Conservation (phyloP, 495 filamentous ascomycete species). For the Penicillium bialowiezense region DNA sequence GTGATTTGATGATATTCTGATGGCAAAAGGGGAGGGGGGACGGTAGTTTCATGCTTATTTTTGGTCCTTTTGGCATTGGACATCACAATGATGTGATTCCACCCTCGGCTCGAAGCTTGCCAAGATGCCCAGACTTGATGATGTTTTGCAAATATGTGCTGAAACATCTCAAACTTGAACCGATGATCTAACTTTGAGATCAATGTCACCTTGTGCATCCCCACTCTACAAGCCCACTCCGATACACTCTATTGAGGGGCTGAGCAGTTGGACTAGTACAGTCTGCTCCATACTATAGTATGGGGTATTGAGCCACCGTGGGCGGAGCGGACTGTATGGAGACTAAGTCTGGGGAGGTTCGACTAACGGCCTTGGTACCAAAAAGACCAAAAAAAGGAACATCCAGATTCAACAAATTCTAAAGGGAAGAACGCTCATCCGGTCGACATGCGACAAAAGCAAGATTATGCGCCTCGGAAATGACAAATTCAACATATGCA, state of each 20-base stretch:
- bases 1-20: no score
- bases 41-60: conserved; percentile 12
- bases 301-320: no score
- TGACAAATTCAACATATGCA: conserved; percentile 10
- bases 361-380: no score
- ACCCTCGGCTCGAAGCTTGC: not conserved
- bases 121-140: conserved; percentile 14
- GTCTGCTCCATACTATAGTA: no score
- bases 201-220: not conserved
- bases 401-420: not conserved
- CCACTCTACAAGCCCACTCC: not conserved
- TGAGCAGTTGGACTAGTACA: no score
- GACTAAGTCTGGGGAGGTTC: no score
- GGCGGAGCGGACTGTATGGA: no score
- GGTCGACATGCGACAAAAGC: not conserved
- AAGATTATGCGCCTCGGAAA: conserved; percentile 10
- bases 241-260: no score
- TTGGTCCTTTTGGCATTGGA: conserved; percentile 2
- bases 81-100: not conserved
- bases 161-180: not conserved
- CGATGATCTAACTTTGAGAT: not conserved
- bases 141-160: not conserved
- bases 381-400: not conserved
- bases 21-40: no score
- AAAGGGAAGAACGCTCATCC: not conserved